Base-by-base conservation (phyloP, 352 stramenopile species). In the Phytophthora tentaculata region DNA sequence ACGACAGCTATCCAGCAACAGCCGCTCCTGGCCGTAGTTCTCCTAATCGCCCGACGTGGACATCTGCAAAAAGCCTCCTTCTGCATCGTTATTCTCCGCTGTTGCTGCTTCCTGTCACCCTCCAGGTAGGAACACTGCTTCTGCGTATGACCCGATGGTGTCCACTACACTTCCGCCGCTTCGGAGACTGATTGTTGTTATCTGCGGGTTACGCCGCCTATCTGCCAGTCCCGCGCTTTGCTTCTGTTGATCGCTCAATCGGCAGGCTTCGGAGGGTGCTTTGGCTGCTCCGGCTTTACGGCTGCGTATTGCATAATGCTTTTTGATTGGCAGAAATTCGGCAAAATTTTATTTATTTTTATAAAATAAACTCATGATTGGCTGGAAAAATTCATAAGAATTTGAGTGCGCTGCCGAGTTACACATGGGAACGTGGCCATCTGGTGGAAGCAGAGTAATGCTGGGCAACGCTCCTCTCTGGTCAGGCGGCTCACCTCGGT, bases 141-240 rank as follows among this genome's bases (percentile, higher is more conserved):
- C 26, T 60, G 37, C 26, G 63, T 57, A 51, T 67, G 19, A 47
- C 17, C 19, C 32, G 50, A 68, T 64, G 17, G 56, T 65, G 65
- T 71, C 47, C 32, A 37, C 48, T 50, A 44, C 23, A 50, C 61
- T 60, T 69, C 60, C 58, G 59, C 59, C 52, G 24, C 58, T 43
- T 20, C 32, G 47, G 44, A 67, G 61, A 67, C 54, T 48, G 45
- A 68, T 75, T 67, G 29, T 75, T 67, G 29, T 35, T 61, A 49
- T 73, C 50, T 74, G 56, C 28, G 29, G 35, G 17, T 55, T 19
- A 28, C 12, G 64, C 26, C 41, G 57, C 58, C 64, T 71, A 71
- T 73, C 48, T 76, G 58, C 67, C 20, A 53, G 48, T 24, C 10
- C 61, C 61, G 35, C 43, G 62, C 62, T 75, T 73, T 69, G 56